Evolutionary conservation across 2,329 filamentous ascomycete genomes (phyloP).

Genomic region (Geosmithia morbida): DNA sequence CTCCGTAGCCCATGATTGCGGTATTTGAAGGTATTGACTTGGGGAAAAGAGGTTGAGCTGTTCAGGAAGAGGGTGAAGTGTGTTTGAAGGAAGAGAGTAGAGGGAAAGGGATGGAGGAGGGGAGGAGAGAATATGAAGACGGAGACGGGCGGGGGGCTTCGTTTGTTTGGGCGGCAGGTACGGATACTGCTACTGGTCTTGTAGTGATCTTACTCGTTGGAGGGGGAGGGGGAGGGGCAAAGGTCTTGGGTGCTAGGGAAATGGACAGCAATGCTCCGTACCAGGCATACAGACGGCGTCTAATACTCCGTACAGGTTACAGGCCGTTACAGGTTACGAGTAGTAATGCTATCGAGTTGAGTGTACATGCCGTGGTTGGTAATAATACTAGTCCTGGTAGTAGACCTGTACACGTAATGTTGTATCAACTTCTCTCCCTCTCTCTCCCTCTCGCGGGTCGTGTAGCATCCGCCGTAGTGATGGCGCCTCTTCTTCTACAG

Average conservation of each 20-base stretch:
- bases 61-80: neutral
- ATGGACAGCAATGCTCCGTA: no score
- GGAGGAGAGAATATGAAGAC: slow-evolving; percentile 11
- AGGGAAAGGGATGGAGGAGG: slow-evolving; percentile 10
- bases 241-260: no score
- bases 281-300: no score
- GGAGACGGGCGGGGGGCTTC: slow-evolving; percentile 9
- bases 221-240: neutral
- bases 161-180: slow-evolving; percentile 2
- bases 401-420: no score
- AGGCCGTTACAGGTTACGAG: no score
- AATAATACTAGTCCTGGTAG: no score
- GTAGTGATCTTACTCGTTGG: neutral
- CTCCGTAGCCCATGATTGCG: slow-evolving; percentile 71
- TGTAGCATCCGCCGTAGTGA: no score
- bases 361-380: no score
- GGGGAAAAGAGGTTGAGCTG: neutral
- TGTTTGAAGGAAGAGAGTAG: slow-evolving; percentile 2
- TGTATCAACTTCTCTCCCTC: no score
- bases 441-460: no score
- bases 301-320: no score
- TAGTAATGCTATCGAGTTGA: no score
- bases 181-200: neutral
- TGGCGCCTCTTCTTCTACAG: neutral
- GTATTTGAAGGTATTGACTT: slow-evolving; percentile 9